These are phyloP conservation scores for Abrus pulchellus DNA, from an alignment of 306 rosid species.

Conservation along the genomic window DNA sequence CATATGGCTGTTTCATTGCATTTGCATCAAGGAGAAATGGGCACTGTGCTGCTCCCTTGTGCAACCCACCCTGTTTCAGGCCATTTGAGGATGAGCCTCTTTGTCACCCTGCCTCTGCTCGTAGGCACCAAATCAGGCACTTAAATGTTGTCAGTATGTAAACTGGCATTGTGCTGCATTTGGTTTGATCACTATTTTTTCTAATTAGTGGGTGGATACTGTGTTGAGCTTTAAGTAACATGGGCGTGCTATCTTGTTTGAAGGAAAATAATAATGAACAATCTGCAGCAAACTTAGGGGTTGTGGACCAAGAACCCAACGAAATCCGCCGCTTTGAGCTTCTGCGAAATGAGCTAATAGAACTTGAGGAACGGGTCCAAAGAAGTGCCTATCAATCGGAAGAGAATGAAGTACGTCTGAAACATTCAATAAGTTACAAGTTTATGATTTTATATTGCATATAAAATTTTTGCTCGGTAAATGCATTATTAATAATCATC, in stretches of 20 bases:
- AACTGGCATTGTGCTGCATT: conserved; percentile 10
- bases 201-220: conserved; percentile 42
- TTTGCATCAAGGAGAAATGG: conserved; percentile 6
- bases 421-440: conserved; percentile 16
- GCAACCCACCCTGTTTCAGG: not conserved
- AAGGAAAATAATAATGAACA: conserved; percentile 74
- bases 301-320: conserved; percentile 64
- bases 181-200: conserved; percentile 36
- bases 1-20: not conserved
- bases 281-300: conserved; percentile 59
- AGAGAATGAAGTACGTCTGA: conserved; percentile 67
- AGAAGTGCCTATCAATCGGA: conserved; percentile 81
- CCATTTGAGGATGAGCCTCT: not conserved
- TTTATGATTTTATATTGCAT: conserved; percentile 27
- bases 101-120: not conserved
- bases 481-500: not conserved
- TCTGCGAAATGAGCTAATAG: conserved; percentile 80
- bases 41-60: not conserved
- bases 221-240: conserved; percentile 38
- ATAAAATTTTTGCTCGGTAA: not conserved
- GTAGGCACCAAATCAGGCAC: conserved; percentile 12
- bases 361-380: conserved; percentile 90
- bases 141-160: not conserved
- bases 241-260: conserved; percentile 47
- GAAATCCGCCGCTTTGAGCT: conserved; percentile 89